Base-by-base conservation (phyloP, 2,329 filamentous ascomycete species). In the Claviceps monticola region DNA sequence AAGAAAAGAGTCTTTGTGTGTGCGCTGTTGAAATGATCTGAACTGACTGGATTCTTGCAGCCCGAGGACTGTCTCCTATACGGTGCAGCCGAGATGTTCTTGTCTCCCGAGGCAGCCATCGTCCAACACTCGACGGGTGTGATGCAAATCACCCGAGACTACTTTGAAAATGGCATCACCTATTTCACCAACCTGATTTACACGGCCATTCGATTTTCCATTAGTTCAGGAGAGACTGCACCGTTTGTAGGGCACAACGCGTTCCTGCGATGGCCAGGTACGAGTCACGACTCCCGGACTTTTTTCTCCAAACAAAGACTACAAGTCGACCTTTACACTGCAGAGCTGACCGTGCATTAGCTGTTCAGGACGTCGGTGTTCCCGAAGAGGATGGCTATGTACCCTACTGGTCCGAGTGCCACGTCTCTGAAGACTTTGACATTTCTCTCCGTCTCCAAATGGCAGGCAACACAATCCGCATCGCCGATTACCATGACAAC, bases 141-240 rank as follows among this genome's bases (percentile, higher is more conserved):
- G 54, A 88, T 89, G 84, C 82, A 88, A 57, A 82, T 89, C 9
- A 78, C 81, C 1, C 71, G 79, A 59, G 82, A 76, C 50, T 86
- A 80, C 66, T 89, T 89, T 58, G 86, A 90, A 66, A 84, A 83
- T 49, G 68, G 69, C 16, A 84, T 87, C 60, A 86, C 84, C 1
- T 89, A 84, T 69, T 88, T 89, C 68, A 89, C 85, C 43, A 82
- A 88, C 61, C 74, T 89, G 49, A 80, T 89, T 58, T 90, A 88
- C 69, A 82, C 79, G 0, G 78, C 82, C 37, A 88, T 88, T 59
- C 74, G 76, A 26, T 88, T 82, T 60, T 78, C 80, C 19, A 83
- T 88, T 29, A 78, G 80, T 6, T 83, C 79, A 49, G 85, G 85
- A 4, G 85, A 89, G 50, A 78, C 84, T 6, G 81, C 84, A 0